Conservation (phyloP, 352 stramenopile species). For the Phytophthora sansomeana region DNA sequence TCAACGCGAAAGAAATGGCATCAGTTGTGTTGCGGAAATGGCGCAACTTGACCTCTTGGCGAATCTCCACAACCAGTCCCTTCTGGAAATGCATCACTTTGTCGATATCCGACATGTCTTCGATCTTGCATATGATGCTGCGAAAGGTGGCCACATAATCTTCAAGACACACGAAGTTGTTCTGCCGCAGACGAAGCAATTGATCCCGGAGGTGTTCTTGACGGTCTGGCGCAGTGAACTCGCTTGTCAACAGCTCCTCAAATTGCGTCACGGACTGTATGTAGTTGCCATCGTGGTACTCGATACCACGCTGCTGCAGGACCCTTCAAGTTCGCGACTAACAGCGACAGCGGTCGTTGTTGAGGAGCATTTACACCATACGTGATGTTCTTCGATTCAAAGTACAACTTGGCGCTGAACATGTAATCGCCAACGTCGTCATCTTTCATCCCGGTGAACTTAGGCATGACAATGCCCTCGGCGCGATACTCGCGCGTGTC, state of each 20-base stretch:
- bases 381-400: constrained; percentile 23
- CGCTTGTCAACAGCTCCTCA: constrained; percentile 13
- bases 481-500: constrained; percentile 7
- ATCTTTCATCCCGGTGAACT: constrained; percentile 10
- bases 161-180: constrained; percentile 15
- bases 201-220: constrained; percentile 21
- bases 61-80: constrained; percentile 13
- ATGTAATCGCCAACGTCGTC: constrained; percentile 22
- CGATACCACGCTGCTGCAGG: constrained; percentile 9
- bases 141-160: constrained; percentile 7
- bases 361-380: not conserved
- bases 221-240: constrained; percentile 14
- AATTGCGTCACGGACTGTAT: constrained; percentile 11
- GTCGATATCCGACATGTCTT: constrained; percentile 14
- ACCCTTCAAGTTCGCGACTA: constrained; percentile 11
- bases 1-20: constrained; percentile 10
- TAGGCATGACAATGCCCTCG: constrained; percentile 18
- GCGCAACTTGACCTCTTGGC: constrained; percentile 18
- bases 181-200: constrained; percentile 7
- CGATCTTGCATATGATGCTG: constrained; percentile 21
- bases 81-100: constrained; percentile 28
- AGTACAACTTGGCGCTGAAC: constrained; percentile 18
- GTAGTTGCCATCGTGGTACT: constrained; percentile 12
- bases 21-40: constrained; percentile 14
- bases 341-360: constrained; percentile 5